phyloP scores from a whole-genome alignment of 2,329 filamentous ascomycete species.

The Didymella lethalis region DNA sequence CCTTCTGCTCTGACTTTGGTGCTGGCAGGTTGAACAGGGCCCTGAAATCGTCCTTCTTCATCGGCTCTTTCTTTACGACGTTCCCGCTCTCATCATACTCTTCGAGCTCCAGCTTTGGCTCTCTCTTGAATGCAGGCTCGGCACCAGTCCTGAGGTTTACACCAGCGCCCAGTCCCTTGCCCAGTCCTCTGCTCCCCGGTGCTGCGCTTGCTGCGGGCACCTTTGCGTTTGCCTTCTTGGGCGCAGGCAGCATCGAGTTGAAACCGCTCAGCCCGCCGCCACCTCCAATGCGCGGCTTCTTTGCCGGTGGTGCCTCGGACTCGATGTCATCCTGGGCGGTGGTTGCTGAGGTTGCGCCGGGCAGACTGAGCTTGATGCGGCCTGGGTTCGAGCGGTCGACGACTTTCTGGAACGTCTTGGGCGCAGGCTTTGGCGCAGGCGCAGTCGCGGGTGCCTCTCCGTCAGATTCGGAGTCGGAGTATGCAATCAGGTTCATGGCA shows the following conservation, averaged over 20 bases:
- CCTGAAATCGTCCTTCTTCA: constrained; percentile 44
- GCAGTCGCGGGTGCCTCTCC: constrained; percentile 56
- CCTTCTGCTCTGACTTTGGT: constrained; percentile 34
- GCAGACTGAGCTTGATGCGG: constrained; percentile 84
- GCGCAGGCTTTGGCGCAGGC: constrained; percentile 52
- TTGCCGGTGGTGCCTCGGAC: constrained; percentile 64
- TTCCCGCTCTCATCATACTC: constrained; percentile 50
- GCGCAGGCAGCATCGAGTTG: constrained; percentile 84
- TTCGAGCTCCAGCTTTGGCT: constrained; percentile 52
- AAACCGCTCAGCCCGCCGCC: constrained; percentile 78
- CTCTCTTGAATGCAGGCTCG: constrained; percentile 80
- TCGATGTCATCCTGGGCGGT: constrained; percentile 53
- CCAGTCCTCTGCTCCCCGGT: constrained; percentile 45
- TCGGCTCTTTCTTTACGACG: constrained; percentile 37
- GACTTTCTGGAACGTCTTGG: constrained; percentile 77
- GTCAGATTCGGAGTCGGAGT: constrained; percentile 80
- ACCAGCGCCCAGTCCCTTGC: constrained; percentile 59
- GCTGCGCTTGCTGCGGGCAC: constrained; percentile 36
- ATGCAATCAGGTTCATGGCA: constrained; percentile 79
- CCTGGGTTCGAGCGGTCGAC: constrained; percentile 81
- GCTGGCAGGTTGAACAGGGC: constrained; percentile 47
- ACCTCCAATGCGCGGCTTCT: constrained; percentile 70
- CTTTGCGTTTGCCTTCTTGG: constrained; percentile 65
- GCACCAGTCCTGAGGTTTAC: constrained; percentile 84
- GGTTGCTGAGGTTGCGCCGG: constrained; percentile 59